These are phyloP conservation scores for Trichosanthes truncata DNA, from an alignment of 306 rosid genomes.

Conservation along the genomic window DNA sequence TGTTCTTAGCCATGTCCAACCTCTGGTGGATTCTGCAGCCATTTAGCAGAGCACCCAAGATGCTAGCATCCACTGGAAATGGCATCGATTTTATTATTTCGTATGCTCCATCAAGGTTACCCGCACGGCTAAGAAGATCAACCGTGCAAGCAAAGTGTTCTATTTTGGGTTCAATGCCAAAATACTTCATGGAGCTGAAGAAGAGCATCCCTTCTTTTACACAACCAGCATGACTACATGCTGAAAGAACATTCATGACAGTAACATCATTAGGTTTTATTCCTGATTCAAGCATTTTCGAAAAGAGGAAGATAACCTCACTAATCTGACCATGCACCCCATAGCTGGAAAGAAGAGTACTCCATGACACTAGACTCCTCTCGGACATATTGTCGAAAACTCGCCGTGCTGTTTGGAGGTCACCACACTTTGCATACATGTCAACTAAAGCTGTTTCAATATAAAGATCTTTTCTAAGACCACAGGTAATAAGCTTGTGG, in stretches of 20 bases:
- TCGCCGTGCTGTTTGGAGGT: conserved; percentile 44
- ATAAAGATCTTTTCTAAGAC: conserved; percentile 38
- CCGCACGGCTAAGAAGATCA: conserved; percentile 85
- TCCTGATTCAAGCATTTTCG: conserved; percentile 43
- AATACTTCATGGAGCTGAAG: conserved; percentile 47
- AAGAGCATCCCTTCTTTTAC: conserved; percentile 57
- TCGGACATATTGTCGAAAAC: conserved; percentile 53
- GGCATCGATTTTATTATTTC: conserved; percentile 47
- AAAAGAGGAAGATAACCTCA: conserved; percentile 48
- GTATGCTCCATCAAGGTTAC: conserved; percentile 63
- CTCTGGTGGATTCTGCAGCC: conserved; percentile 78
- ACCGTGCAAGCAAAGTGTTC: conserved; percentile 66
- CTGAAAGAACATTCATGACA: conserved; percentile 78
- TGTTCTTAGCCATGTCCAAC: conserved; percentile 47
- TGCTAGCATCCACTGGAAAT: conserved; percentile 49
- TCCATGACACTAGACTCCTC: conserved; percentile 81
- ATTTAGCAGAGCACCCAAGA: conserved; percentile 77
- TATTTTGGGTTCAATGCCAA: conserved; percentile 42
- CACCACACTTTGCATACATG: conserved; percentile 88
- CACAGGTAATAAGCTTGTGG: conserved; percentile 55
- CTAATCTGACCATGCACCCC: conserved; percentile 63
- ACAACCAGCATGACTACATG: conserved; percentile 82
- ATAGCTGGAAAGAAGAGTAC: conserved; percentile 71
- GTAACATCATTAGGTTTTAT: conserved; percentile 66
- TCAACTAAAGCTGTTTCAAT: conserved; percentile 60